phyloP scores from a whole-genome alignment of 1,139 yeast species.

The Meyerozyma carpophila region DNA sequence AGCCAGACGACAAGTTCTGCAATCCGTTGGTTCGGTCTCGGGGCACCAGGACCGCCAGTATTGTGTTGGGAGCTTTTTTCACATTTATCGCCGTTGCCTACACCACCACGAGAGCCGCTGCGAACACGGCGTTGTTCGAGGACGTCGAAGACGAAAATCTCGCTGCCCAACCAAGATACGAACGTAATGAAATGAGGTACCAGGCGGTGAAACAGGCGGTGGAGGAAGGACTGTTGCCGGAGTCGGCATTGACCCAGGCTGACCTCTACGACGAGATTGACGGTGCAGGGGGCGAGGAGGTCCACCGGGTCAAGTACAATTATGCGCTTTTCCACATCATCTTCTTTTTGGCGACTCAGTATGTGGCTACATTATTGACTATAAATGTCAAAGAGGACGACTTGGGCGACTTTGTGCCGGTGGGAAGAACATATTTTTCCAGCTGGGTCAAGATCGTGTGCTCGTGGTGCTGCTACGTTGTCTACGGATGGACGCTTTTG shows the following conservation, averaged over 20 bases:
- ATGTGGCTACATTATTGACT: conserved; percentile 90
- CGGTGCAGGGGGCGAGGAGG: conserved; percentile 54
- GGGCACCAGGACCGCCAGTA: conserved; percentile 87
- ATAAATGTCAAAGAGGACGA: conserved; percentile 85
- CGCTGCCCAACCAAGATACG: conserved; percentile 43
- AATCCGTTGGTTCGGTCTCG: conserved; percentile 86
- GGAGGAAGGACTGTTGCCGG: conserved; percentile 91
- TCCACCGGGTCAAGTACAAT: conserved; percentile 70
- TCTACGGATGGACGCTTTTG: conserved; percentile 85
- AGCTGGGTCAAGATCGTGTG: conserved; percentile 91
- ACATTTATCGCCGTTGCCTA: conserved; percentile 95
- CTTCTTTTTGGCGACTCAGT: conserved; percentile 93
- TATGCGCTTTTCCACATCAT: conserved; percentile 86
- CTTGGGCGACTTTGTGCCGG: conserved; percentile 89
- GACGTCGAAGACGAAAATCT: conserved; percentile 22
- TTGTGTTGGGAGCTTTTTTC: conserved; percentile 85
- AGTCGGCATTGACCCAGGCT: conserved; percentile 74
- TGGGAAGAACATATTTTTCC: conserved; percentile 92
- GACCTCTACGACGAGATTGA: conserved; percentile 52
- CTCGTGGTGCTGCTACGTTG: conserved; percentile 84
- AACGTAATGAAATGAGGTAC: conserved; percentile 71
- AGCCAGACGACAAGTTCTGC: conserved; percentile 90
- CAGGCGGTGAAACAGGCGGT: conserved; percentile 93
- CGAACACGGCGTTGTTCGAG: conserved; percentile 57
- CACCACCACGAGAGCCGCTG: conserved; percentile 96